Evolutionary conservation across 164 flowering plant genomes (phyloP).

Genomic region (Chimonanthus praecox): DNA sequence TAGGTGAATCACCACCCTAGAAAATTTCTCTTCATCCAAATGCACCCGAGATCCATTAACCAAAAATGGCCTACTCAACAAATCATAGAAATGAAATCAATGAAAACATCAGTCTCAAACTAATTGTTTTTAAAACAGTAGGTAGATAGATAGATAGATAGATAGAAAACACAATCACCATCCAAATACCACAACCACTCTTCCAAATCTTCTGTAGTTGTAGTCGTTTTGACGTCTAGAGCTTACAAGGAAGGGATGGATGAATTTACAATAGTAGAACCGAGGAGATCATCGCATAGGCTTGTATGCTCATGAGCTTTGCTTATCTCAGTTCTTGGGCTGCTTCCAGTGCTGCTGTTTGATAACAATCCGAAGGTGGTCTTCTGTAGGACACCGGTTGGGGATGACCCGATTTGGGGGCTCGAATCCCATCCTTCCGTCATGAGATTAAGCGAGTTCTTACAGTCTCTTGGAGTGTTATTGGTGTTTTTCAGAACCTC

Average conservation of each 20-base stretch:
- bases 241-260: conserved; percentile 32
- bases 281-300: conserved; percentile 32
- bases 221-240: neutral
- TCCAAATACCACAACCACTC: neutral
- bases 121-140: conserved; percentile 1
- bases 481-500: conserved; percentile 61
- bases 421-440: conserved; percentile 57
- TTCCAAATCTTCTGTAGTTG: neutral
- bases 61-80: too few relatives aligned
- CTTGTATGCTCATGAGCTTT: conserved; percentile 25
- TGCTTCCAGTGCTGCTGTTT: conserved; percentile 88
- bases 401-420: conserved; percentile 58
- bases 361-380: conserved; percentile 61
- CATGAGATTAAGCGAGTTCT: conserved; percentile 55
- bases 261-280: conserved; percentile 28
- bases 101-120: neutral
- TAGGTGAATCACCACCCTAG: too few relatives aligned
- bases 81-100: neutral
- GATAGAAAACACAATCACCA: neutral
- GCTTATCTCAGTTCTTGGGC: conserved; percentile 58
- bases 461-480: conserved; percentile 22
- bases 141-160: neutral
- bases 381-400: conserved; percentile 75
- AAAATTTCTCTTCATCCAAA: neutral
- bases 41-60: neutral